Base-by-base conservation (phyloP, 2,329 filamentous ascomycete genomes). In the Didymella segeticola region DNA sequence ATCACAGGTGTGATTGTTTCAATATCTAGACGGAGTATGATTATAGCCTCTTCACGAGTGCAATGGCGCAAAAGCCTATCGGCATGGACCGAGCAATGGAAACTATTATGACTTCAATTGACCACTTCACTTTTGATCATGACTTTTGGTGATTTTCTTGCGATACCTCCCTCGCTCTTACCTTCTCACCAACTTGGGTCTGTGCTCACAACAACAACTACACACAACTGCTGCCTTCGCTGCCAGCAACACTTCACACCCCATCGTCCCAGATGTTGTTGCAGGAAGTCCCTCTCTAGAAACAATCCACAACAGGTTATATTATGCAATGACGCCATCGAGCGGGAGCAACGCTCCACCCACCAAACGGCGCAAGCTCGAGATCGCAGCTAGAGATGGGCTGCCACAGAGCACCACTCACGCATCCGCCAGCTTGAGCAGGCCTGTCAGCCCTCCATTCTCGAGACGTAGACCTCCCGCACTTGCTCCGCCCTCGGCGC, bases 11-110 rank as follows among this genome's bases (percentile, higher is more conserved):
- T 45, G 57, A 61, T 54, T 50, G 61, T 60, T 60, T 52, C 39
- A 26, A 67, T 53, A 53, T 56, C 62, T 72, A 72, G 66, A 72
- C 43, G 55, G 66, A 57, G 61, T 64, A 64, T 65, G 64, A 62
- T 66, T 65, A 57, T 41, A 62, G 62, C 62, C 60, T 66, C 56
- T 41, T 53, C 26, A 53, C 46, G 48, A 50, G 53, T 43, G 53
- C 46, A 42, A 46, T 4, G 53, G 68, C 65, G 37, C 37, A 45
- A 58, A 62, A 60, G 53, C 58, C 53, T 53, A 42, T 50, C 52
- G 54, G 60, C 48, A 53, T 57, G 50, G 50, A 62, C 43, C 47
- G 50, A 65, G 45, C 17, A 63, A 67, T 63, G 53, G 63, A 47
- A 62, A 56, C 5, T 52, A 57, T 57, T 22, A 61, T 43, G 26